Evolutionary conservation across 2,329 filamentous ascomycete genomes (phyloP).

Genomic region (Cercospora sp.): DNA sequence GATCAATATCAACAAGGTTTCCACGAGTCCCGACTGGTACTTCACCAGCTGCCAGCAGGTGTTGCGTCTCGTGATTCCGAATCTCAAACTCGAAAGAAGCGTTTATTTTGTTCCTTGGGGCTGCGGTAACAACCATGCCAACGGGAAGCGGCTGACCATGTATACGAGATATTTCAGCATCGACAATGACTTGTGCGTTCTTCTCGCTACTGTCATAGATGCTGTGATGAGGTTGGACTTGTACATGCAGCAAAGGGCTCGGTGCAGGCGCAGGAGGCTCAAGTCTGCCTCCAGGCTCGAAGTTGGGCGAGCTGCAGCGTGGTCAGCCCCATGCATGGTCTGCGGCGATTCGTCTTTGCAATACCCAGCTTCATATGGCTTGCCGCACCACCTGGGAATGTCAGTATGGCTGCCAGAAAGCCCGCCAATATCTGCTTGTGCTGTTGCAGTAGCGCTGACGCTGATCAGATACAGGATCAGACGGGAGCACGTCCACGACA

Average conservation of each 20-base stretch:
- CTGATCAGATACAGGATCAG: not conserved
- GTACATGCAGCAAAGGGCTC: conserved; percentile 45
- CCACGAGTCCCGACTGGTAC: conserved; percentile 37
- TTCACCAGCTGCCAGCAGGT: conserved; percentile 16
- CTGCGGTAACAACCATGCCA: not conserved
- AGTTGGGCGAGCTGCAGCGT: conserved; percentile 46
- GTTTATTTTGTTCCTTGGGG: not conserved
- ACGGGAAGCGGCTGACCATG: conserved; percentile 39
- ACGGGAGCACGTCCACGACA: not conserved
- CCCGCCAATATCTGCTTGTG: conserved; percentile 23
- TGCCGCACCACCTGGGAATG: conserved; percentile 53
- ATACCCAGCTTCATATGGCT: conserved; percentile 43
- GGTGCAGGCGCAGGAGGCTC: conserved; percentile 41
- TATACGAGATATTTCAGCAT: conserved; percentile 44
- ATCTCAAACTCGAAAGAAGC: not conserved
- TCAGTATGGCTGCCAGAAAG: conserved; percentile 37
- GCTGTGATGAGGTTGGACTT: conserved; percentile 50
- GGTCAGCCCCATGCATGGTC: not conserved
- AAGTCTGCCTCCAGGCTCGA: conserved; percentile 52
- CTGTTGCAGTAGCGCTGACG: not conserved
- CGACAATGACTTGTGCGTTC: conserved; percentile 45
- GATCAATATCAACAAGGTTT: conserved; percentile 41
- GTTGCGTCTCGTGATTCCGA: not conserved
- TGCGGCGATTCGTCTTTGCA: too few species aligned
- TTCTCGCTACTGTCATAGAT: conserved; percentile 50